These are phyloP conservation scores for Ganoderma lucidum DNA, from an alignment of 1,284 basidiomycete species.

Conservation along the genomic window DNA sequence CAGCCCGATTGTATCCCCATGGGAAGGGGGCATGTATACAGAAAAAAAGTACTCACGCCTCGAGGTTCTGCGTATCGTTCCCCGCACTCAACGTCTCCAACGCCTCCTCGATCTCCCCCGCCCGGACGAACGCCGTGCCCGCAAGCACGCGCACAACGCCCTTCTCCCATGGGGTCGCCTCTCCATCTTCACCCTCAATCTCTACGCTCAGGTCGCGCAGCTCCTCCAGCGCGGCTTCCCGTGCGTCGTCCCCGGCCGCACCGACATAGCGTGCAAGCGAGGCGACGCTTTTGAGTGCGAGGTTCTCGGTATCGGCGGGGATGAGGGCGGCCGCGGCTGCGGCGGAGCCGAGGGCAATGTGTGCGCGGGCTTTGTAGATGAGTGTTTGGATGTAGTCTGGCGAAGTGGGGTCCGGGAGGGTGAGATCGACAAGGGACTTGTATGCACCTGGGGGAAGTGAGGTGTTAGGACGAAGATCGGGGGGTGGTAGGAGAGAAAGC, in stretches of 20 bases:
- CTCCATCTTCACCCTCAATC: constrained; percentile 79
- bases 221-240: constrained; percentile 76
- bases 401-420: constrained; percentile 67
- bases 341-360: constrained; percentile 79
- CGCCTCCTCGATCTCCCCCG: constrained; percentile 90
- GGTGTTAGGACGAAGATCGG: constrained; percentile 16
- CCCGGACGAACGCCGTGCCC: constrained; percentile 84
- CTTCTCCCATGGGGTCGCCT: constrained; percentile 69
- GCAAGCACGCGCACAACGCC: constrained; percentile 80
- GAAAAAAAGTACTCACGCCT: constrained; percentile 70
- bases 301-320: constrained; percentile 66
- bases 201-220: constrained; percentile 88
- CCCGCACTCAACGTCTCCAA: constrained; percentile 84
- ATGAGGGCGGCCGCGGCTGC: constrained; percentile 61
- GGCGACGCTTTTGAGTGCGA: constrained; percentile 75
- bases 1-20: too few species aligned
- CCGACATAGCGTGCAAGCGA: constrained; percentile 76
- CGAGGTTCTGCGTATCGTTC: constrained; percentile 78
- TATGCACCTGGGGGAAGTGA: constrained; percentile 62
- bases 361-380: constrained; percentile 85
- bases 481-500: background rate
- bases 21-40: background rate
- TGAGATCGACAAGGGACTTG: constrained; percentile 59
- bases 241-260: constrained; percentile 44
- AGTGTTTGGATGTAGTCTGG: constrained; percentile 70